Conservation (phyloP, 2,329 filamentous ascomycete genomes). For the Dothiorella sarmentorum region DNA sequence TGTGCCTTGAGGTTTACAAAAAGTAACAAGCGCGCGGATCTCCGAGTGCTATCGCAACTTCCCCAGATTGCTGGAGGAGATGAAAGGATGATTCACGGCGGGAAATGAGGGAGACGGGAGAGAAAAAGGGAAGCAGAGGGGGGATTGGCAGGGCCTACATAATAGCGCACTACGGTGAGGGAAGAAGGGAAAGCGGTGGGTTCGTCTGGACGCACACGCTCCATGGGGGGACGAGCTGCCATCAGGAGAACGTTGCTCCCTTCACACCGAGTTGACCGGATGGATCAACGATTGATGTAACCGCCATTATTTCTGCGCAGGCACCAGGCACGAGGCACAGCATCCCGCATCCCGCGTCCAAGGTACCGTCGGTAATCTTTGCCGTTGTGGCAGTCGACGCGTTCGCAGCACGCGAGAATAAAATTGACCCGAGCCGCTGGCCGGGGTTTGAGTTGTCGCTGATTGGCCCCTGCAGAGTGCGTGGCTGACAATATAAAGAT, state of each 20-base stretch:
- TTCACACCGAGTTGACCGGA: slow-evolving; percentile 5
- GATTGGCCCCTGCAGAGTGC: background rate
- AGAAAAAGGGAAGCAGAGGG: background rate
- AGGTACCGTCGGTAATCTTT: background rate
- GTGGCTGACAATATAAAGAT: background rate
- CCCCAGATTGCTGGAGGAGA: background rate
- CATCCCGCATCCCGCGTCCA: background rate
- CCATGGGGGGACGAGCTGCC: background rate
- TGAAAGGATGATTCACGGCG: background rate
- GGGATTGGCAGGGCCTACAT: background rate
- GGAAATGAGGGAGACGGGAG: background rate
- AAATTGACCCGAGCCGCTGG: background rate
- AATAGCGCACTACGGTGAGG: slow-evolving; percentile 9
- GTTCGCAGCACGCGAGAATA: background rate
- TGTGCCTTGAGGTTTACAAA: too few relatives aligned
- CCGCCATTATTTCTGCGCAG: slow-evolving; percentile 8
- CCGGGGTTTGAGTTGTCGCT: background rate
- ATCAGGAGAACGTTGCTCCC: slow-evolving; percentile 1
- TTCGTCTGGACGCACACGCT: background rate
- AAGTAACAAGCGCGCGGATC: background rate
- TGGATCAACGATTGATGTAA: slow-evolving; percentile 8
- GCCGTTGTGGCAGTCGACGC: background rate
- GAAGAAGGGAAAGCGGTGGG: background rate
- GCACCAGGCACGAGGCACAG: background rate
- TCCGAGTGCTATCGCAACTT: background rate